These are phyloP conservation scores for Blastomyces silverae DNA, from an alignment of 2,329 filamentous ascomycete genomes.

Conservation along the genomic window DNA sequence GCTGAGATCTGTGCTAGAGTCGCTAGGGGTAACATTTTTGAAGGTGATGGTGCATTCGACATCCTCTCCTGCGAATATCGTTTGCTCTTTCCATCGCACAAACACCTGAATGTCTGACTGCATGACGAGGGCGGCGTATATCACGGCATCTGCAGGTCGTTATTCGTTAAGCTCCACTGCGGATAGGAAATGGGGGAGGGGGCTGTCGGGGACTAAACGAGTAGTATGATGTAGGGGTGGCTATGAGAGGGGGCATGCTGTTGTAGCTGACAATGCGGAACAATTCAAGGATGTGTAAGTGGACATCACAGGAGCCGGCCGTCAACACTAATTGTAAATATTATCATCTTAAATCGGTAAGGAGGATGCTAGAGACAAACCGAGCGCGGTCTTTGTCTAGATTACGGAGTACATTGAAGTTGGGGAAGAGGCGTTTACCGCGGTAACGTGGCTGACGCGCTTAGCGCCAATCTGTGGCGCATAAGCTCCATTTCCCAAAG, in stretches of 20 bases:
- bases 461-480: not conserved
- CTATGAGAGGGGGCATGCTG: constrained; percentile 27
- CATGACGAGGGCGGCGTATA: constrained; percentile 16
- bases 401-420: not conserved
- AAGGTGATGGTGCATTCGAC: constrained; percentile 95
- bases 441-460: not conserved
- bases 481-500: not conserved
- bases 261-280: constrained; percentile 21
- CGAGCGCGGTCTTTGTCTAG: not conserved
- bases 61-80: constrained; percentile 93
- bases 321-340: not conserved
- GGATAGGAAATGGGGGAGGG: constrained; percentile 8
- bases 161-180: constrained; percentile 11
- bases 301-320: constrained; percentile 14
- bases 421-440: constrained; percentile 8
- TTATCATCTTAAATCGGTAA: not conserved
- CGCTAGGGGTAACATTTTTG: constrained; percentile 64
- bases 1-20: constrained; percentile 29
- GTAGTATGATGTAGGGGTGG: constrained; percentile 17
- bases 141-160: constrained; percentile 12
- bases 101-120: constrained; percentile 84
- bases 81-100: constrained; percentile 88
- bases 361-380: not conserved
- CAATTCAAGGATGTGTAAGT: constrained; percentile 16
- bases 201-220: constrained; percentile 13